phyloP scores from a whole-genome alignment of 2,329 filamentous ascomycete genomes.

The Aspergillus nomiae region DNA sequence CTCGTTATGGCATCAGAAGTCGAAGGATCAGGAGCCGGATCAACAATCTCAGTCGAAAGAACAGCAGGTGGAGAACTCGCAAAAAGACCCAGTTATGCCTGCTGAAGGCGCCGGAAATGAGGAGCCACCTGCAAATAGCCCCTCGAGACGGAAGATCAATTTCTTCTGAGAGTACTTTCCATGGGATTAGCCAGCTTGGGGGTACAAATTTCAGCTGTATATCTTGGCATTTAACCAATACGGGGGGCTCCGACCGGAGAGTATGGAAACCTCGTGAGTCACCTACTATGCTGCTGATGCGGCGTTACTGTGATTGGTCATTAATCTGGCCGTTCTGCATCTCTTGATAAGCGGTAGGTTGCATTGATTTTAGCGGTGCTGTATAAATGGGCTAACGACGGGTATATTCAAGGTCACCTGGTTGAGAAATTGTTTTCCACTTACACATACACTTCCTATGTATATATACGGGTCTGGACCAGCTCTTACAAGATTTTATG shows the following conservation, averaged over 20 bases:
- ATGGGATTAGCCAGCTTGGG: neutral
- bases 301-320: neutral
- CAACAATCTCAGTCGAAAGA: slow-evolving; percentile 12
- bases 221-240: neutral
- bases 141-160: slow-evolving; percentile 28
- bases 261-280: neutral
- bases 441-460: neutral
- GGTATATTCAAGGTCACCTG: neutral
- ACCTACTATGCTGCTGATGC: neutral
- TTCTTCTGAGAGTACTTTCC: slow-evolving; percentile 28
- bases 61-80: slow-evolving; percentile 9
- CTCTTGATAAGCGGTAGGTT: neutral
- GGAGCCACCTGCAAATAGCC: slow-evolving; percentile 17
- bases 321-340: neutral
- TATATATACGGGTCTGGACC: neutral
- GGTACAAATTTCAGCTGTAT: neutral
- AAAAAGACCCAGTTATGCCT: slow-evolving; percentile 19
- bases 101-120: slow-evolving; percentile 13
- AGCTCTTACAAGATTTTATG: slow-evolving; percentile 6
- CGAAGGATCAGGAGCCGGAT: slow-evolving; percentile 14
- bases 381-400: neutral
- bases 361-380: neutral
- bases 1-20: slow-evolving; percentile 38
- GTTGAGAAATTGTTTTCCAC: neutral
- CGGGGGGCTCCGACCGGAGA: neutral